Percentiles rank a stretch among this genome's conserved stretches.
Conservation (phyloP, 257 asterid species). For the Solanum pennellii region DNA sequence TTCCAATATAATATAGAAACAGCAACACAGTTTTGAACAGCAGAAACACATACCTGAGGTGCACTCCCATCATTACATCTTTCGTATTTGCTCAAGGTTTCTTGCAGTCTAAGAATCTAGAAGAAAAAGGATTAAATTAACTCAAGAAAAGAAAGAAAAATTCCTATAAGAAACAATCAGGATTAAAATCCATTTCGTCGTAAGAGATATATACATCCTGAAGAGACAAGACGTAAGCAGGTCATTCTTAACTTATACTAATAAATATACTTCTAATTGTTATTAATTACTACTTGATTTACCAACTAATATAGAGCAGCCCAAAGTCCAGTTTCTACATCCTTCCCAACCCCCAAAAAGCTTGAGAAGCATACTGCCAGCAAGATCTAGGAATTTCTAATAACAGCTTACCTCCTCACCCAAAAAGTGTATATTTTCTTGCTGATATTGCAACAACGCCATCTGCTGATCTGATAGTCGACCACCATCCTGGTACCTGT, state of each 20-base stretch:
- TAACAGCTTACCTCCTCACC: slow-evolving; percentile 75
- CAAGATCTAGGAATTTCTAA: neutral
- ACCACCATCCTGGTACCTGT: slow-evolving; percentile 90
- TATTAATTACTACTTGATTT: neutral
- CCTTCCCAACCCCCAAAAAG: neutral
- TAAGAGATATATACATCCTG: neutral
- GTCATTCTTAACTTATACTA: neutral
- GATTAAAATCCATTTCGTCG: neutral
- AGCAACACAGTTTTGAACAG: neutral
- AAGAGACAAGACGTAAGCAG: neutral
- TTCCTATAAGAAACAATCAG: neutral
- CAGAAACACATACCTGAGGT: slow-evolving; percentile 59
- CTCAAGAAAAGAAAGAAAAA: neutral
- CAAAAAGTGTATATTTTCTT: slow-evolving; percentile 93
- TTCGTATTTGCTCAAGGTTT: slow-evolving; percentile 84
- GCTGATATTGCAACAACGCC: slow-evolving; percentile 97
- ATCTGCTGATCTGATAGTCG: slow-evolving; percentile 98
- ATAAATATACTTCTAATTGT: neutral
- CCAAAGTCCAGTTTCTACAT: neutral
- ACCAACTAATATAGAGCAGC: neutral
- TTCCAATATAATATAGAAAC: neutral
- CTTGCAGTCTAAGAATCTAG: slow-evolving; percentile 92
- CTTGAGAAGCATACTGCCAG: neutral
- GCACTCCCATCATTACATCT: slow-evolving; percentile 77
- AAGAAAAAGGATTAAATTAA: slow-evolving; percentile 1